Base-by-base conservation (phyloP, 768 basidiomycete genomes). In the Fistulinella prunicolor region DNA sequence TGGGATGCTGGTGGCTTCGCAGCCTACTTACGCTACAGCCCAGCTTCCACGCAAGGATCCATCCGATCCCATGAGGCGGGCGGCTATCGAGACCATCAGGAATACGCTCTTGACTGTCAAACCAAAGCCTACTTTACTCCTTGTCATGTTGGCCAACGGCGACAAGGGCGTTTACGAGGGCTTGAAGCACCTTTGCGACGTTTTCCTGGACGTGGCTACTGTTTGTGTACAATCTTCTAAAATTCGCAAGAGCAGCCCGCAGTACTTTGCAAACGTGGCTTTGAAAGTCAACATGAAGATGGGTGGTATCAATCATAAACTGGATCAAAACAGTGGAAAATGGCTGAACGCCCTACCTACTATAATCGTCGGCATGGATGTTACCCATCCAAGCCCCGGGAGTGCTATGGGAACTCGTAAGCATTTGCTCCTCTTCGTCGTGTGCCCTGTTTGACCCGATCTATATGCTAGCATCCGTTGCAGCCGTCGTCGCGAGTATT, bases 311-410 rank as follows among this genome's bases (percentile, higher is more conserved):
- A 80, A 80, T 47, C 78, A 80, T 50, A 64, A 60, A 24, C 52
- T 81, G 43, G 75, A 76, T 46, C 54, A 57, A 28, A 56, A 51
- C n/a, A 72, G 68, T 46, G 59, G 64, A 24, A 54, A 16, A 32
- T 77, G 72, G 74, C 60, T 80, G 23, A 60, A 54, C 32, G 46
- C 57, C 19, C 58, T 62, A 38, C 66, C 74, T 30, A 80, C 79
- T 16, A 80, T 80, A 76, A 49, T 80, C 35, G 75, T 81, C 4
- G 79, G 79, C 16, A 77, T 78, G 70, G 79, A 80, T 42, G 86
- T 88, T 20, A 90, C 86, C 2, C 89, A 92, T 66, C 88, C 89
- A 19, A 85, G 89, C 17, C 82, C 81, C 5, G 83, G 84, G 2
- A 87, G 85, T 48, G 74, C 81, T 53, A 59, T 62, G 23, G 76